Evolutionary conservation across 371 early-diverging fungal species (phyloP).

Genomic region (Phascolomyces articulosus): DNA sequence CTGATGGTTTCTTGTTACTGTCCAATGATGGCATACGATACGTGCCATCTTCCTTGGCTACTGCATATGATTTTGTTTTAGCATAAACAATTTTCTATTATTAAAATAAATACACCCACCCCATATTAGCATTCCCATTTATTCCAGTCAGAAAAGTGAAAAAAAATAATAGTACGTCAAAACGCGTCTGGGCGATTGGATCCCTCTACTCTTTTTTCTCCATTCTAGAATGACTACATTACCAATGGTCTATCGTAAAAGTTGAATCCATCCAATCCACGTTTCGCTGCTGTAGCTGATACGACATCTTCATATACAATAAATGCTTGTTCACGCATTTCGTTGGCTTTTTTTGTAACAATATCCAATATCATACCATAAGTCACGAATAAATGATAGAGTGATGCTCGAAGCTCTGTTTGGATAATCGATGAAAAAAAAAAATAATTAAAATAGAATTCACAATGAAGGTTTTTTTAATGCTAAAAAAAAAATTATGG

Average conservation of each 20-base stretch:
- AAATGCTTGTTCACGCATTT: slow-evolving; percentile 97
- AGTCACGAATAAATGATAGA: slow-evolving; percentile 79
- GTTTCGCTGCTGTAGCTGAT: slow-evolving; percentile 74
- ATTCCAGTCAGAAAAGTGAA: no score
- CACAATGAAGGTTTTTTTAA: no score
- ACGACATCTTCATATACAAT: slow-evolving; percentile 82
- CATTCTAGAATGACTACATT: slow-evolving; percentile 10
- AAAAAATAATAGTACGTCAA: background rate
- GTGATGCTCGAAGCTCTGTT: slow-evolving; percentile 67
- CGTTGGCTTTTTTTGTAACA: slow-evolving; percentile 72
- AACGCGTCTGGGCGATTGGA: no score
- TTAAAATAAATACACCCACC: background rate
- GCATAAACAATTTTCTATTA: slow-evolving; percentile 77
- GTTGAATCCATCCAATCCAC: slow-evolving; percentile 76
- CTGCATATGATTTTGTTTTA: slow-evolving; percentile 75
- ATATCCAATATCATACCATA: slow-evolving; percentile 92
- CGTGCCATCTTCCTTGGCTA: slow-evolving; percentile 75
- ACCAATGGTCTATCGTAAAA: slow-evolving; percentile 82
- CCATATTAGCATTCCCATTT: no score
- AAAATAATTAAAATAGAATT: no score
- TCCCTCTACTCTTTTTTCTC: no score
- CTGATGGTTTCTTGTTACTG: slow-evolving; percentile 15
- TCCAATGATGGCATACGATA: slow-evolving; percentile 38
- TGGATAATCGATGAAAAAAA: background rate
- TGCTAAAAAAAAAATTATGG: background rate